Evolutionary conservation across 2,329 filamentous ascomycete genomes (phyloP).

Genomic region (Apiospora hydei): DNA sequence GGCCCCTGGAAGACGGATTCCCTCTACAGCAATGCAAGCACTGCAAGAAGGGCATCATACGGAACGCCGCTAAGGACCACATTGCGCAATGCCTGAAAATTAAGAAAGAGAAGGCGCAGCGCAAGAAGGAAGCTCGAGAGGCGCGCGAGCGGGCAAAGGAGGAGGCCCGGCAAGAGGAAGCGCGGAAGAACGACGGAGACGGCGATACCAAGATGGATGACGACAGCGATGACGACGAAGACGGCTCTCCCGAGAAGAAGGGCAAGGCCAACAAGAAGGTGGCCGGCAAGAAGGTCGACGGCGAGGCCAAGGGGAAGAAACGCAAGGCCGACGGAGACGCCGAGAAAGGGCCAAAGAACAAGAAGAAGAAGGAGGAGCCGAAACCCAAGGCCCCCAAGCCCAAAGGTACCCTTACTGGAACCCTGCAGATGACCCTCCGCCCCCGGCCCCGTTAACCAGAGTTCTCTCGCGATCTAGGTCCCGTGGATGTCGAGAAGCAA

Average conservation of each 20-base stretch:
- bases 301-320: constrained; percentile 77
- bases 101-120: constrained; percentile 82
- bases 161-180: constrained; percentile 64
- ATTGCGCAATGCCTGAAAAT: constrained; percentile 84
- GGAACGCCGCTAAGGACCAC: constrained; percentile 77
- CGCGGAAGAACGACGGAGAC: constrained; percentile 57
- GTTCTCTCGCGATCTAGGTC: constrained; percentile 56
- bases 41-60: constrained; percentile 88
- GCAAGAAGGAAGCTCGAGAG: constrained; percentile 78
- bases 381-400: constrained; percentile 85
- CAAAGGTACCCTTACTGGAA: constrained; percentile 63
- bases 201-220: constrained; percentile 48
- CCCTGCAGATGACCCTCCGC: constrained; percentile 24
- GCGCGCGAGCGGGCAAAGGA: constrained; percentile 72
- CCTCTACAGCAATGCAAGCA: constrained; percentile 90
- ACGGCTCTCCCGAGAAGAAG: constrained; percentile 52
- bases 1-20: constrained; percentile 79
- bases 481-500: constrained; percentile 92
- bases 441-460: constrained; percentile 23
- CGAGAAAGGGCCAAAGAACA: constrained; percentile 85
- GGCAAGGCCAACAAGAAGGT: constrained; percentile 65
- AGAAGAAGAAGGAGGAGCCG: constrained; percentile 94
- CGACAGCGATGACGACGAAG: constrained; percentile 57
- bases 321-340: constrained; percentile 77
- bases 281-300: constrained; percentile 68